phyloP scores from a whole-genome alignment of 2,329 filamentous ascomycete genomes.

The Monosporascus cannonballus region DNA sequence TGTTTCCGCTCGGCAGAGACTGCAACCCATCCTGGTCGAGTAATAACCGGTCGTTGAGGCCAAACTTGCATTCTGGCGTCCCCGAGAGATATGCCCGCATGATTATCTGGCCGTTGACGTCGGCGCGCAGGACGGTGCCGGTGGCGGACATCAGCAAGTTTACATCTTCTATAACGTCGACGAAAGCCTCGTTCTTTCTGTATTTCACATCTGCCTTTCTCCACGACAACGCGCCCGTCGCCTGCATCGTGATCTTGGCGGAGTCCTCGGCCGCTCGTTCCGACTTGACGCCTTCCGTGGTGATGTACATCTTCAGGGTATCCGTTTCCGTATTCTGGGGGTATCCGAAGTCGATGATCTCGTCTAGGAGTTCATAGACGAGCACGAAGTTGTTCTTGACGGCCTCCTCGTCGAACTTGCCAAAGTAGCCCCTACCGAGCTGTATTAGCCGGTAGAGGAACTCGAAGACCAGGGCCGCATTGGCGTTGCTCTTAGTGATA shows the following conservation, averaged over 20 bases:
- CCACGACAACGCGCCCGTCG: constrained; percentile 94
- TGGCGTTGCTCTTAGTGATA: constrained; percentile 98
- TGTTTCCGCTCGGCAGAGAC: constrained; percentile 66
- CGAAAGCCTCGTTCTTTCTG: constrained; percentile 98
- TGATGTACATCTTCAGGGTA: constrained; percentile 99
- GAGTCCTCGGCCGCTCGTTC: constrained; percentile 83
- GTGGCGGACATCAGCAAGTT: constrained; percentile 99
- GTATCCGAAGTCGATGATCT: constrained; percentile 98
- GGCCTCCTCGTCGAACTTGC: constrained; percentile 97
- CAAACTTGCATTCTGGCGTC: constrained; percentile 98
- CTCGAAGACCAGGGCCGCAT: constrained; percentile 95
- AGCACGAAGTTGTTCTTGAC: constrained; percentile 99
- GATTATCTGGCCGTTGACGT: constrained; percentile 94
- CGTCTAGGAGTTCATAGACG: constrained; percentile 93
- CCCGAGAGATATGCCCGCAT: constrained; percentile 98
- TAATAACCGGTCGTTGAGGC: constrained; percentile 88
- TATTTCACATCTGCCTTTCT: constrained; percentile 96
- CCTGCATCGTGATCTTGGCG: constrained; percentile 98
- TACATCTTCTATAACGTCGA: constrained; percentile 98
- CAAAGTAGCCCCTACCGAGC: constrained; percentile 93
- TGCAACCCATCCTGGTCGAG: constrained; percentile 70
- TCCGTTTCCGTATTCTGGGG: constrained; percentile 98
- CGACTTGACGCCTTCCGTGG: constrained; percentile 96
- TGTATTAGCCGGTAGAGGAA: constrained; percentile 90
- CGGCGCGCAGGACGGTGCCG: constrained; percentile 86